A percentile compares a stretch with the other conserved stretches of the same genome.
Conservation (phyloP, 106 monocot genomes). For the Allium sativum region DNA sequence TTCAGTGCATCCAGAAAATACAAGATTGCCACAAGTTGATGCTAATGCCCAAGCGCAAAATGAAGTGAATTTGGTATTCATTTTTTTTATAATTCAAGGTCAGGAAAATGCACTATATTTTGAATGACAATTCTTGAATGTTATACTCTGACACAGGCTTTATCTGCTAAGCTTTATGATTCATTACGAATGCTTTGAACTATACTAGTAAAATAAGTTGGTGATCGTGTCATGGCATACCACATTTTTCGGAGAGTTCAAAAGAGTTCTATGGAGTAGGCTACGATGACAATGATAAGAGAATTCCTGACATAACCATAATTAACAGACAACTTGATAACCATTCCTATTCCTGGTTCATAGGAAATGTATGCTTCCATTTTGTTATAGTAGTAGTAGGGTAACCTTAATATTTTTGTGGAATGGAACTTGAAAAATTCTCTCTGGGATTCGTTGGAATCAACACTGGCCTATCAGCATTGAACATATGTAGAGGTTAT, state of each 20-base stretch:
- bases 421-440: too few species aligned
- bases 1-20: conserved; percentile 16
- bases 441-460: too few species aligned
- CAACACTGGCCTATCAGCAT: too few species aligned
- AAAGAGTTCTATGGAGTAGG: too few species aligned
- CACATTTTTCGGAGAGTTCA: conserved; percentile 64
- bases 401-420: too few species aligned
- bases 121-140: not conserved
- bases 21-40: conserved; percentile 15
- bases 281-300: too few species aligned
- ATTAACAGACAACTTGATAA: too few species aligned
- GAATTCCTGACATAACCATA: too few species aligned
- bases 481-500: too few species aligned
- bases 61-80: conserved; percentile 43
- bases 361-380: too few species aligned
- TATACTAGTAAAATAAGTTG: conserved; percentile 48
- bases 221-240: conserved; percentile 52
- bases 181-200: conserved; percentile 49
- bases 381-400: too few species aligned
- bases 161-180: conserved; percentile 48
- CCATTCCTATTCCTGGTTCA: too few species aligned
- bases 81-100: not conserved
- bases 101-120: not conserved
- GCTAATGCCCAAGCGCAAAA: conserved; percentile 18
- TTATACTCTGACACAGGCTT: conserved; percentile 21